phyloP scores from a whole-genome alignment of 2,329 filamentous ascomycete genomes.

The Emergomyces orientalis region DNA sequence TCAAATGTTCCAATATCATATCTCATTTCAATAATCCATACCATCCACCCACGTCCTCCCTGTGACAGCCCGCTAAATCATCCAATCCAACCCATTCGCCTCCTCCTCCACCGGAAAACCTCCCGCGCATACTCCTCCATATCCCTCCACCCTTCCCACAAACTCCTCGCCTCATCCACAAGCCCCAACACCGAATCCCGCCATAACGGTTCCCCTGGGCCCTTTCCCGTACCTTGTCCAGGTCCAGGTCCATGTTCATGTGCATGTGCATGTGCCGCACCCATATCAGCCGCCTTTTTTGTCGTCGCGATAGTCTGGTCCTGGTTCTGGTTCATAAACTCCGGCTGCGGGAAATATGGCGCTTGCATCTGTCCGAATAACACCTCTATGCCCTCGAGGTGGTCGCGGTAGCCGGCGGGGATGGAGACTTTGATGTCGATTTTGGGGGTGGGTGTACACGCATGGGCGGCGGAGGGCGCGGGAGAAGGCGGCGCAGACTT shows the following conservation, averaged over 20 bases:
- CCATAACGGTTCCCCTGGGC: conserved; percentile 43
- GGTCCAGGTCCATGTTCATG: too few relatives aligned
- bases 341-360: conserved; percentile 55
- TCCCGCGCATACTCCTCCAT: conserved; percentile 92
- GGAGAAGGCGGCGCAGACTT: conserved; percentile 73
- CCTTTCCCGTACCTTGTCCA: conserved; percentile 28
- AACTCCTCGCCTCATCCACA: conserved; percentile 63
- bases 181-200: conserved; percentile 55
- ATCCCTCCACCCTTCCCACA: conserved; percentile 87
- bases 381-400: conserved; percentile 59
- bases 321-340: conserved; percentile 30
- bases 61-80: conserved; percentile 41
- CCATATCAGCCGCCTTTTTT: conserved; percentile 23
- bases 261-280: too few relatives aligned
- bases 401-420: conserved; percentile 77
- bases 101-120: conserved; percentile 93
- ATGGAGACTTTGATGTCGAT: conserved; percentile 81
- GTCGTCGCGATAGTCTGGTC: conserved; percentile 20
- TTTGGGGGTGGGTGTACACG: conserved; percentile 60
- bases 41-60: too few relatives aligned
- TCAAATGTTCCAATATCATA: too few relatives aligned
- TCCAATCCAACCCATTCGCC: conserved; percentile 90
- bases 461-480: conserved; percentile 69
- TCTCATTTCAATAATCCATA: too few relatives aligned
- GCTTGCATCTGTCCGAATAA: conserved; percentile 51